phyloP scores from a whole-genome alignment of 2,329 filamentous ascomycete species.

The Aspergillus sp. region DNA sequence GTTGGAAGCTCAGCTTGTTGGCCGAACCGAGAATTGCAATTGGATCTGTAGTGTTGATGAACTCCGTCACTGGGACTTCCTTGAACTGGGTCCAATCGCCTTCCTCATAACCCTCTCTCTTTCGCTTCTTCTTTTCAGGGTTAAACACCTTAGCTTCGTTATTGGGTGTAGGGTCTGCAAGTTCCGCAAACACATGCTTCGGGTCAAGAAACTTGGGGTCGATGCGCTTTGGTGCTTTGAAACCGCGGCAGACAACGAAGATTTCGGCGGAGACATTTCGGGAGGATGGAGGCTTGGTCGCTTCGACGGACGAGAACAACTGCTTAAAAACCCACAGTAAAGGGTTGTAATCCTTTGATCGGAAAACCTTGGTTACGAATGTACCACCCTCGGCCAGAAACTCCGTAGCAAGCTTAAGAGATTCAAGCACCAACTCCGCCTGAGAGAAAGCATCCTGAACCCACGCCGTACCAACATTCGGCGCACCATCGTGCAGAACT shows the following conservation, averaged over 20 bases:
- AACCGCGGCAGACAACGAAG: conserved; percentile 94
- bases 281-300: conserved; percentile 93
- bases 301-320: conserved; percentile 90
- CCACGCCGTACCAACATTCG: conserved; percentile 97
- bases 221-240: conserved; percentile 89
- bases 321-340: conserved; percentile 98
- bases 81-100: conserved; percentile 93
- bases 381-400: conserved; percentile 86
- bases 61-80: conserved; percentile 82
- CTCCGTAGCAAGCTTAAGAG: conserved; percentile 90
- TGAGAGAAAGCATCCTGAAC: conserved; percentile 98
- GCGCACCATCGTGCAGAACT: conserved; percentile 93
- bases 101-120: conserved; percentile 96
- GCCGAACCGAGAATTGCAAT: conserved; percentile 85
- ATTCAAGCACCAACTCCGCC: conserved; percentile 85
- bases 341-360: conserved; percentile 95
- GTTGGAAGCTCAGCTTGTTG: conserved; percentile 81
- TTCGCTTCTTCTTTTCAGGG: conserved; percentile 94
- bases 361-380: conserved; percentile 96
- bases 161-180: conserved; percentile 82
- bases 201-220: conserved; percentile 92
- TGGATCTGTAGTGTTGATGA: conserved; percentile 89
- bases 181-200: conserved; percentile 84
- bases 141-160: conserved; percentile 99
- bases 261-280: conserved; percentile 97